These are phyloP conservation scores for Tylopilus subfusipes DNA, from an alignment of 768 basidiomycete species.

Conservation along the genomic window DNA sequence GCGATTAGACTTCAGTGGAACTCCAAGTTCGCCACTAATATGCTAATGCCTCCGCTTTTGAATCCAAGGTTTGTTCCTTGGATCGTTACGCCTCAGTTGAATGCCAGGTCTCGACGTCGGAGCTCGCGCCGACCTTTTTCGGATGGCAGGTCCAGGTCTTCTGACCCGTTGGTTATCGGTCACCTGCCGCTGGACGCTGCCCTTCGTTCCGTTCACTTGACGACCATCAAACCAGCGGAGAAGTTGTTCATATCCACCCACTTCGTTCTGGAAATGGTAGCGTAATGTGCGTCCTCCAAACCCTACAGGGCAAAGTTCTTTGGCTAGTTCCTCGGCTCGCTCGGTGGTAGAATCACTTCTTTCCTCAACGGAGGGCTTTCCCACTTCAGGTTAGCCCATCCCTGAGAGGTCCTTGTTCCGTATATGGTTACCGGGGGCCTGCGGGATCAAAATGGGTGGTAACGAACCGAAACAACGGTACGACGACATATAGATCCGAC, in stretches of 20 bases:
- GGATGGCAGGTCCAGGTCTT: slow-evolving; percentile 1
- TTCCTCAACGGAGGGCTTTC: slow-evolving; percentile 4
- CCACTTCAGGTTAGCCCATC: neutral
- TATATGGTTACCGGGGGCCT: slow-evolving; percentile 6
- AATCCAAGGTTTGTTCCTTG: neutral
- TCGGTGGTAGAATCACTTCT: neutral
- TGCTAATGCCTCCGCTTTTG: neutral
- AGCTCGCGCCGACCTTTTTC: neutral
- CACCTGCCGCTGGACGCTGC: neutral
- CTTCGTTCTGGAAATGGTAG: neutral
- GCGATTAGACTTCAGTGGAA: neutral
- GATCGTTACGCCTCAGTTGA: neutral
- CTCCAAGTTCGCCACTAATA: neutral
- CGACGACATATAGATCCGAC: slow-evolving; percentile 17
- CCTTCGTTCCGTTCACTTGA: slow-evolving; percentile 14
- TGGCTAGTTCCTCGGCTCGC: neutral
- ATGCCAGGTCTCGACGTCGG: neutral
- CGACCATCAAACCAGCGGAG: slow-evolving; percentile 18
- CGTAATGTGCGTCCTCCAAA: neutral
- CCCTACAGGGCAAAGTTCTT: neutral
- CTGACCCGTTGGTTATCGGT: slow-evolving; percentile 2
- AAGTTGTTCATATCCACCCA: slow-evolving; percentile 1
- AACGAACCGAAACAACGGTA: slow-evolving; percentile 26
- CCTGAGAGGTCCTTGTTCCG: slow-evolving; percentile 15
- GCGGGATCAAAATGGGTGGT: neutral